phyloP scores from a whole-genome alignment of 306 rosid species.

The Chamaecrista fasciculata region DNA sequence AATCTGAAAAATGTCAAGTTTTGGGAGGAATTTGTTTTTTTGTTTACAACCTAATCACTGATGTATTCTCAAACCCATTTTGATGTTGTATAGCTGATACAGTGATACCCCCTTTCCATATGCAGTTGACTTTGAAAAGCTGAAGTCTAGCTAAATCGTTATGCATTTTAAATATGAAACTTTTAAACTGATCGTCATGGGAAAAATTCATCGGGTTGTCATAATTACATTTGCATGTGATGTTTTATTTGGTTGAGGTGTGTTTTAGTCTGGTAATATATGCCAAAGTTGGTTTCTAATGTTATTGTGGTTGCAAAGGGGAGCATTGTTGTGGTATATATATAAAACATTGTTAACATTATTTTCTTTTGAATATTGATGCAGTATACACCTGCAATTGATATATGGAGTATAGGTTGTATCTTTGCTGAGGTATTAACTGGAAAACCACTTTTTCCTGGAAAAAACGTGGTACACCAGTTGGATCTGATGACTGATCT shows the following conservation, averaged over 20 bases:
- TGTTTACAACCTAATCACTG: neutral
- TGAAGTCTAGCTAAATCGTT: neutral
- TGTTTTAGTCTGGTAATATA: neutral
- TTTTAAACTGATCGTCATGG: neutral
- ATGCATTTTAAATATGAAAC: neutral
- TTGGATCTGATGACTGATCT: slow-evolving; percentile 94
- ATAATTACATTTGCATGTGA: neutral
- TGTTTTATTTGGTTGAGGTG: neutral
- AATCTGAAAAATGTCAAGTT: neutral
- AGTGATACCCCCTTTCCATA: neutral
- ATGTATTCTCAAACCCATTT: neutral
- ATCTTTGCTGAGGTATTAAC: slow-evolving; percentile 90
- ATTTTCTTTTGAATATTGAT: slow-evolving; percentile 17
- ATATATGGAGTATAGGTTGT: slow-evolving; percentile 97
- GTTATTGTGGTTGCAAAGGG: slow-evolving; percentile 2
- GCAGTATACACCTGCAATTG: slow-evolving; percentile 98
- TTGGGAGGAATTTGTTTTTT: neutral
- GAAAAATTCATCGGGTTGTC: neutral
- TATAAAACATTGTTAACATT: neutral
- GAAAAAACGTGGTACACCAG: slow-evolving; percentile 96
- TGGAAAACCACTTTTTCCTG: slow-evolving; percentile 95
- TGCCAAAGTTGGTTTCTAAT: neutral
- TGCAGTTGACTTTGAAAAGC: neutral
- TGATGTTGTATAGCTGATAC: neutral
- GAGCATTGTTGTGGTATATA: neutral